Conservation (phyloP, 2,329 filamentous ascomycete species). For the Ascochyta koolunga region DNA sequence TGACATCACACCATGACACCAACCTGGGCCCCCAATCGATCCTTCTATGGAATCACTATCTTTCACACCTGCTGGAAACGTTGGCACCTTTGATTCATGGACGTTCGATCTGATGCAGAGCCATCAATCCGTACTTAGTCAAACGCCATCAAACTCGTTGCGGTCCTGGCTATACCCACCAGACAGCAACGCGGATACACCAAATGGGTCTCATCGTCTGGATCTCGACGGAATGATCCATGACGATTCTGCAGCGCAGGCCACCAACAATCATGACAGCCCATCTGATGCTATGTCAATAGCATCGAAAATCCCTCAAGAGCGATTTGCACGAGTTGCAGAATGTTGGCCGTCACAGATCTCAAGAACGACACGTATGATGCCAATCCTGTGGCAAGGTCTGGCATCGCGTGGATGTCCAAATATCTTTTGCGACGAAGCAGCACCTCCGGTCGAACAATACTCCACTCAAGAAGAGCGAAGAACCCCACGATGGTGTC, state of each 20-base stretch:
- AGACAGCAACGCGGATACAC: slow-evolving; percentile 37
- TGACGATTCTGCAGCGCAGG: slow-evolving; percentile 30
- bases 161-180: slow-evolving; percentile 48
- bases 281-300: slow-evolving; percentile 46
- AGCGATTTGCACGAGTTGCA: slow-evolving; percentile 48
- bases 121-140: slow-evolving; percentile 44
- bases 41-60: slow-evolving; percentile 46
- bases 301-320: slow-evolving; percentile 46
- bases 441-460: slow-evolving; percentile 1
- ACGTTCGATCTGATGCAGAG: slow-evolving; percentile 47
- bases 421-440: slow-evolving; percentile 44
- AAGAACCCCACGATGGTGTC: slow-evolving; percentile 45
- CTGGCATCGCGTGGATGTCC: slow-evolving; percentile 37
- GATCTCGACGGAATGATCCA: slow-evolving; percentile 42
- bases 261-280: slow-evolving; percentile 36
- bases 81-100: slow-evolving; percentile 46
- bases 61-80: slow-evolving; percentile 43
- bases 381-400: slow-evolving; percentile 46
- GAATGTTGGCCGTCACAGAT: slow-evolving; percentile 47
- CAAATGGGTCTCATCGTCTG: slow-evolving; percentile 37
- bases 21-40: slow-evolving; percentile 45
- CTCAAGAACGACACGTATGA: slow-evolving; percentile 39
- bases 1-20: slow-evolving; percentile 37
- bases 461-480: slow-evolving; percentile 2
- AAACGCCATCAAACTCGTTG: slow-evolving; percentile 44